Evolutionary conservation across 2,329 filamentous ascomycete genomes (phyloP), one percentile per base, ranked within the genome.

Genomic region (Huntiella bhutanensis): DNA sequence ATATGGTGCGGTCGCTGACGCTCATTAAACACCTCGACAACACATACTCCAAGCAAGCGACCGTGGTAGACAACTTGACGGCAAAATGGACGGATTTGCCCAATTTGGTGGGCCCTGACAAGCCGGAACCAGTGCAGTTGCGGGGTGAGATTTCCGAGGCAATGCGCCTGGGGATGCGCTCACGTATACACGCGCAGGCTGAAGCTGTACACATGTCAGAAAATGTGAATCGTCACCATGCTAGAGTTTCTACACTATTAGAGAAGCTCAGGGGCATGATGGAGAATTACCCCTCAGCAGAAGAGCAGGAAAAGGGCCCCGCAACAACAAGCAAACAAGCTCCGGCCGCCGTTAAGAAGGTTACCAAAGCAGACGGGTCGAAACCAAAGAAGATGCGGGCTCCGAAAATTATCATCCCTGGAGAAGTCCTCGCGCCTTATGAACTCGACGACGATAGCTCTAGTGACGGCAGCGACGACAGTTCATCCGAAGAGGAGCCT

Each of bases 401-500:
- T 4, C 73, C 75, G 4, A 65, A 71, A 37, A 77, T 80, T 40
- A 79, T 74, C 1, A 73, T 80, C 8, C 75, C 75, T 1, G 75
- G 75, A 39, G 75, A 80, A 56, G 75, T 80, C 6, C 63, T 79
- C 41, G 74, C 75, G 1, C 75, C 75, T 0, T 78, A 77, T 54
- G 75, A 80, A 47, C 59, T 78, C 17, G 73, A 77, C 49, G 77
- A 75, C 56, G 73, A 77, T 44, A 71, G 63, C 41, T 70, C 67
- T 11, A 70, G 64, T 52, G 70, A 72, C 15, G 65, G 67, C 35
- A 71, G 67, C 55, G 70, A 67, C 2, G 50, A 49, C 4, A 33
- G 34, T 3, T 49, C 42, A 28, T 49, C 51, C 4, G 68, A 69
- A 16, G 66, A 69, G 6, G 68, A 71, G 28, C 61, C 64, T 4